These are phyloP conservation scores for Phytophthora citricola DNA, from an alignment of 352 stramenopile genomes.

Conservation along the genomic window DNA sequence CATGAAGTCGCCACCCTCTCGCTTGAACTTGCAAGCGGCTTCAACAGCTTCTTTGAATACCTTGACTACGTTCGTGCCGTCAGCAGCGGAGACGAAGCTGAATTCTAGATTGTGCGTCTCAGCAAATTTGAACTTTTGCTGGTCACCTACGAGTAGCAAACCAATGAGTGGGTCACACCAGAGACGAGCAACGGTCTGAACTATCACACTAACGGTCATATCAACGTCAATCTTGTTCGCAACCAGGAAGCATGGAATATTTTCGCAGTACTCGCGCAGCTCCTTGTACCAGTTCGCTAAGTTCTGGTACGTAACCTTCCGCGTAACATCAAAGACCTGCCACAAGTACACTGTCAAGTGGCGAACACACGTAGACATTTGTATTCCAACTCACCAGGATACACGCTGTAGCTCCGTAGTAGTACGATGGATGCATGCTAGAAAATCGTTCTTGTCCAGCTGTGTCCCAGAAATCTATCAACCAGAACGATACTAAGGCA, in stretches of 20 bases:
- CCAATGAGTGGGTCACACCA: neutral
- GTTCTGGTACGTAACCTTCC: slow-evolving; percentile 96
- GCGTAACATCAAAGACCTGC: slow-evolving; percentile 95
- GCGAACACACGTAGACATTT: too few relatives aligned
- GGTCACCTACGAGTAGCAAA: slow-evolving; percentile 80
- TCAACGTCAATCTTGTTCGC: slow-evolving; percentile 98
- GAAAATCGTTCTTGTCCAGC: slow-evolving; percentile 96
- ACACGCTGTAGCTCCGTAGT: slow-evolving; percentile 94
- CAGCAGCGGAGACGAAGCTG: slow-evolving; percentile 94
- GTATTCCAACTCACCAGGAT: slow-evolving; percentile 68
- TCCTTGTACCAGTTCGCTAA: slow-evolving; percentile 93
- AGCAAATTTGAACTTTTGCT: slow-evolving; percentile 97
- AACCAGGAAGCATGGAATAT: slow-evolving; percentile 94
- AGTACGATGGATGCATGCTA: slow-evolving; percentile 96
- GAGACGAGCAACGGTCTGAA: neutral
- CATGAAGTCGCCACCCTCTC: slow-evolving; percentile 93
- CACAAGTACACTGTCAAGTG: too few relatives aligned
- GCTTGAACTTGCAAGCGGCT: slow-evolving; percentile 89
- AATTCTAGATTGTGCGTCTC: slow-evolving; percentile 94
- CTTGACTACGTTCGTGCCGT: slow-evolving; percentile 97
- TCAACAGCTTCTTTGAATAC: slow-evolving; percentile 93
- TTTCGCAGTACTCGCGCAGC: slow-evolving; percentile 92
- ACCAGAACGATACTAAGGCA: neutral
- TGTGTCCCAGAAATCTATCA: slow-evolving; percentile 96
- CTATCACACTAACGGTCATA: slow-evolving; percentile 71